These are phyloP conservation scores for Pyricularia pennisetigena DNA, from an alignment of 2,329 filamentous ascomycete genomes.

Conservation along the genomic window DNA sequence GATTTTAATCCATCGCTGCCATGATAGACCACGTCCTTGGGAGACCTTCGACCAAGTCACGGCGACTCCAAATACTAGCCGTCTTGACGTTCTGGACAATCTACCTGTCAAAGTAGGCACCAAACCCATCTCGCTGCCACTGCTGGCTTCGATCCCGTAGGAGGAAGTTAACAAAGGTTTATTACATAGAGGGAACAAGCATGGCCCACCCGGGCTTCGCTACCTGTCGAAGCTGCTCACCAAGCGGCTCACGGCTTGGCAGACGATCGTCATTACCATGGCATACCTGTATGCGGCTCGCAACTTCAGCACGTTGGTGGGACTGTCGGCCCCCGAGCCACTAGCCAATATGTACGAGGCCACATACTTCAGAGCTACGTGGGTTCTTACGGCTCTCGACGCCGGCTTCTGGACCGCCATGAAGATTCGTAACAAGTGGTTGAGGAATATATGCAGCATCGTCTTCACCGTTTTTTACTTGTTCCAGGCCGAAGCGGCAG, in stretches of 20 bases:
- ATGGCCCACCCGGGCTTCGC: constrained; percentile 75
- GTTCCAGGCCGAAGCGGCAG: constrained; percentile 83
- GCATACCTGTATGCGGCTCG: constrained; percentile 84
- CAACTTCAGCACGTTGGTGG: constrained; percentile 88
- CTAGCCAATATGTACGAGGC: constrained; percentile 88
- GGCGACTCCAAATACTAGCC: constrained; percentile 83
- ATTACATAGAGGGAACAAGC: constrained; percentile 61
- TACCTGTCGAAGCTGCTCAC: constrained; percentile 63
- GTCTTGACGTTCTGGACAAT: constrained; percentile 87
- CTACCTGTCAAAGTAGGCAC: constrained; percentile 63
- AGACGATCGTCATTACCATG: constrained; percentile 77
- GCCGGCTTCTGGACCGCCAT: constrained; percentile 99
- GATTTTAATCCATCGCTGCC: constrained; percentile 6
- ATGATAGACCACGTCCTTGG: constrained; percentile 86
- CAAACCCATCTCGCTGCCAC: background rate
- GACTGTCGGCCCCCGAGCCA: constrained; percentile 86
- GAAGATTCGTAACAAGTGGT: constrained; percentile 69
- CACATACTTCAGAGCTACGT: constrained; percentile 91
- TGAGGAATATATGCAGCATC: constrained; percentile 74
- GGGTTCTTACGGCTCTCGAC: constrained; percentile 89
- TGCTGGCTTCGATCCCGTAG: background rate
- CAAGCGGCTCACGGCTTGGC: constrained; percentile 73
- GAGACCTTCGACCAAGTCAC: constrained; percentile 80
- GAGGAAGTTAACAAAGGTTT: constrained; percentile 8
- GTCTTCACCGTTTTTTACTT: constrained; percentile 86